Evolutionary conservation across 345 rosid genomes (phyloP).

Genomic region (Citrus sp.): DNA sequence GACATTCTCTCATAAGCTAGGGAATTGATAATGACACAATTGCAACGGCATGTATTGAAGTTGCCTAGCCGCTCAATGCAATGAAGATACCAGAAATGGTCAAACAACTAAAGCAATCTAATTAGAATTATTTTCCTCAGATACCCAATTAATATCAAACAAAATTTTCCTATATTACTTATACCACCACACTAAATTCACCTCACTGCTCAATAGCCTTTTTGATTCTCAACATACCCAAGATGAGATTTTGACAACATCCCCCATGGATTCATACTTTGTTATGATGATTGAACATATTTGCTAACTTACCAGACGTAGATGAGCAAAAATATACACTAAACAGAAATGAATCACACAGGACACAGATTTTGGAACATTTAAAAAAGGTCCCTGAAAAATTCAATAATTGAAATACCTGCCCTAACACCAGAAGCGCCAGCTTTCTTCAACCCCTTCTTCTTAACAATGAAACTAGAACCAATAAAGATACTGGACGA

Average conservation of each 20-base stretch:
- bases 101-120: neutral
- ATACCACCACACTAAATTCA: neutral
- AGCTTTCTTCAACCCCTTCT: constrained; percentile 28
- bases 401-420: neutral
- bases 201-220: neutral
- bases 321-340: neutral
- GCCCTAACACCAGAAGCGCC: constrained; percentile 22
- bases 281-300: neutral
- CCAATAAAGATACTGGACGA: constrained; percentile 26
- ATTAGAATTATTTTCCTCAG: neutral
- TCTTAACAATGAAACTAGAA: constrained; percentile 28
- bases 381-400: neutral
- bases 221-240: neutral
- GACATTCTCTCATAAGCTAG: neutral
- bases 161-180: neutral
- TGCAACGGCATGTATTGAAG: neutral
- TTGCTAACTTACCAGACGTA: neutral
- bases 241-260: neutral
- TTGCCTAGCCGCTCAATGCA: neutral
- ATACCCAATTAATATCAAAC: neutral
- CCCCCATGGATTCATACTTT: neutral
- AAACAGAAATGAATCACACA: neutral
- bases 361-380: neutral
- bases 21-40: neutral
- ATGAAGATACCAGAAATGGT: neutral